phyloP scores from a whole-genome alignment of 2,329 filamentous ascomycete species.

The Paracamarosporium sp. region DNA sequence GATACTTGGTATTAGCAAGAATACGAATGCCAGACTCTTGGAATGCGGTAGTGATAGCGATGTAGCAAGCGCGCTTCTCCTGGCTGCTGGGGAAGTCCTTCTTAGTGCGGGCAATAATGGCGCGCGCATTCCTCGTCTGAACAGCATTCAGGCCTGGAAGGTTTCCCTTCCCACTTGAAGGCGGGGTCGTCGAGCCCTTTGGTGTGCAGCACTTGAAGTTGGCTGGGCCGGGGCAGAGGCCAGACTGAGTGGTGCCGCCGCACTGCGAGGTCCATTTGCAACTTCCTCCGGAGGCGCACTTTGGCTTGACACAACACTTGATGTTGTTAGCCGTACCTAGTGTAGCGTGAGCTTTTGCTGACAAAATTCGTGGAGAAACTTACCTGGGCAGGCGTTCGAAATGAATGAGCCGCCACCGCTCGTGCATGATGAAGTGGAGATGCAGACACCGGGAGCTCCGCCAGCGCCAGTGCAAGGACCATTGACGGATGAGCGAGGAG shows the following conservation, averaged over 20 bases:
- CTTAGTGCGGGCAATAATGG: slow-evolving; percentile 7
- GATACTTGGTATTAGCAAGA: slow-evolving; percentile 5
- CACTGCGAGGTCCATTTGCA: slow-evolving; percentile 8
- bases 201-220: slow-evolving; percentile 11
- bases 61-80: slow-evolving; percentile 10
- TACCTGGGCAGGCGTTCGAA: background rate
- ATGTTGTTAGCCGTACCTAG: background rate
- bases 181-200: background rate
- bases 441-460: slow-evolving; percentile 3
- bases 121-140: slow-evolving; percentile 6
- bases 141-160: slow-evolving; percentile 9
- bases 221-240: slow-evolving; percentile 9
- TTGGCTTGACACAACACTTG: slow-evolving; percentile 7
- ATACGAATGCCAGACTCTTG: slow-evolving; percentile 8
- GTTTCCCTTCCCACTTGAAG: background rate
- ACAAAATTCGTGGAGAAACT: too few relatives aligned
- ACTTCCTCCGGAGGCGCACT: slow-evolving; percentile 3
- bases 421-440: slow-evolving; percentile 8
- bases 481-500: slow-evolving; percentile 9
- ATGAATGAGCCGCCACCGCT: slow-evolving; percentile 2
- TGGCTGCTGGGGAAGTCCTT: background rate
- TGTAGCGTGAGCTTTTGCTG: too few relatives aligned
- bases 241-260: slow-evolving; percentile 6
- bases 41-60: slow-evolving; percentile 11
- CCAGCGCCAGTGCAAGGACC: slow-evolving; percentile 4